Percentiles rank a stretch among this genome's conserved stretches.
These are phyloP conservation scores for Talaromyces liani DNA, from an alignment of 495 filamentous ascomycete genomes.

Conservation along the genomic window DNA sequence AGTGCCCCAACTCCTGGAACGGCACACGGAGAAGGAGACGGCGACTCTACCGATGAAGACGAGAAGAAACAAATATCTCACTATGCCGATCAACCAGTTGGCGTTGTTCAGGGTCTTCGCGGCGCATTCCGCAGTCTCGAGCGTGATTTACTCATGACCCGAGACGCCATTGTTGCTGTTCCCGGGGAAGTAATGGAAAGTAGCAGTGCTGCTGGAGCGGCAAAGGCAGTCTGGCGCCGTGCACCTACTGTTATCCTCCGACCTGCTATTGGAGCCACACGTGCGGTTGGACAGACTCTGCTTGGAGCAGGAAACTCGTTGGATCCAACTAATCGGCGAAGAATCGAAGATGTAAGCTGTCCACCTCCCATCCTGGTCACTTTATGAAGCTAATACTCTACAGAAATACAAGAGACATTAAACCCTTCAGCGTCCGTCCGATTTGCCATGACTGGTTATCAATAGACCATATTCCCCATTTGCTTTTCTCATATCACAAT, in stretches of 20 bases:
- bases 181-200: conserved; percentile 87
- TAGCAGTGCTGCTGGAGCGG: conserved; percentile 72
- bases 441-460: not conserved
- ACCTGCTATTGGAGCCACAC: conserved; percentile 83
- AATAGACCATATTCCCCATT: not conserved
- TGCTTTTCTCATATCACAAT: not conserved
- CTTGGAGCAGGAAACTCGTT: conserved; percentile 90
- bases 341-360: conserved; percentile 78
- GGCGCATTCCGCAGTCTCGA: conserved; percentile 76
- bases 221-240: conserved; percentile 67
- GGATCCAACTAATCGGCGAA: conserved; percentile 73
- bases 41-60: conserved; percentile 50
- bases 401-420: conserved; percentile 2
- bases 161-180: conserved; percentile 91
- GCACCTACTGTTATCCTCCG: conserved; percentile 87
- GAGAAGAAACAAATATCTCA: conserved; percentile 70
- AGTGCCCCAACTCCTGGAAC: conserved; percentile 29
- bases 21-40: conserved; percentile 12
- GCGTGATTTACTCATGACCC: conserved; percentile 73
- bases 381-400: not conserved
- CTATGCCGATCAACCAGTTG: conserved; percentile 89
- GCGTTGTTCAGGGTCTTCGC: conserved; percentile 75
- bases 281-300: conserved; percentile 82
- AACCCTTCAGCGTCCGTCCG: not conserved
- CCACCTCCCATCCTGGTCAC: not conserved